phyloP scores from a whole-genome alignment of 371 early-diverging fungal genomes.

The Rhizopus delemar region DNA sequence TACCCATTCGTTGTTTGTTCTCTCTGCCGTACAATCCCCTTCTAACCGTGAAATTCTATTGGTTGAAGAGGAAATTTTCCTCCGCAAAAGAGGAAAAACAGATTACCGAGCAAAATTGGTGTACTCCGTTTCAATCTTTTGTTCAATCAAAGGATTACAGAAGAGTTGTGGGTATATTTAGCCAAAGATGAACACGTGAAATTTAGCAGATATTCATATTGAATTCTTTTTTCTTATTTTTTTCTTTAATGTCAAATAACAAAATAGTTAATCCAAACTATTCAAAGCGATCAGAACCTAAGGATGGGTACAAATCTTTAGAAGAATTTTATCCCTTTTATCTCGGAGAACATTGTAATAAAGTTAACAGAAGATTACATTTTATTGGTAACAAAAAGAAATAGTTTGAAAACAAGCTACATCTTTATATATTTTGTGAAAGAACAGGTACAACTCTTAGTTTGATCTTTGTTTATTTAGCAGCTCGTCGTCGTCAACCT shows the following conservation, averaged over 20 bases:
- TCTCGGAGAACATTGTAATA: conserved; percentile 62
- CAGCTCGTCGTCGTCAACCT: conserved; percentile 24
- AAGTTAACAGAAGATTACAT: conserved; percentile 59
- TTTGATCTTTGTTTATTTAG: conserved; percentile 18
- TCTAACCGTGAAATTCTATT: conserved; percentile 16
- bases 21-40: conserved; percentile 33
- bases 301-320: conserved; percentile 52
- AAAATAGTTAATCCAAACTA: conserved; percentile 58
- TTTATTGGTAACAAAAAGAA: conserved; percentile 41
- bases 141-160: neutral
- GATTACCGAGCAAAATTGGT: neutral
- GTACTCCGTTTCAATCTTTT: neutral
- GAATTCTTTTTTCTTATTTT: neutral
- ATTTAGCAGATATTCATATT: neutral
- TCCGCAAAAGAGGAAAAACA: conserved; percentile 18
- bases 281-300: conserved; percentile 49
- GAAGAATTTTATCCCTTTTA: conserved; percentile 72
- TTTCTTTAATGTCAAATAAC: conserved; percentile 12
- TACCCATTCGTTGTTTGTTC: conserved; percentile 4
- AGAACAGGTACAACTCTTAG: conserved; percentile 37
- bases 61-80: conserved; percentile 27
- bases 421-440: neutral
- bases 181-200: neutral
- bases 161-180: neutral
- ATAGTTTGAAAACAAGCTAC: neutral